Base-by-base conservation (phyloP, 768 basidiomycete species). In the Xerocomellus amylosporus region DNA sequence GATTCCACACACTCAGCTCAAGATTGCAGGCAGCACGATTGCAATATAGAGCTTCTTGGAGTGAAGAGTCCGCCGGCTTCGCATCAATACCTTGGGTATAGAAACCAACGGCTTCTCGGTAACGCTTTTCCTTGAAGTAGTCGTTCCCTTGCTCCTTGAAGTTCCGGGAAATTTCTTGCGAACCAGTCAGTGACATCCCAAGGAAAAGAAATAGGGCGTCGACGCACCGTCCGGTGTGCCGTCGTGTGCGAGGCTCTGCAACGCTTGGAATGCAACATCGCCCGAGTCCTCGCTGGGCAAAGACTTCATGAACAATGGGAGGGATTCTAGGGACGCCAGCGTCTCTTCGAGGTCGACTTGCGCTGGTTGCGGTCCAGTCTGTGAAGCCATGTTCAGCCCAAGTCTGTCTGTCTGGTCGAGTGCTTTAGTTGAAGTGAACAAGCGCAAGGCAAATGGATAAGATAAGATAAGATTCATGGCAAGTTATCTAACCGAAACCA, bases 111-210 rank as follows among this genome's bases (percentile, higher is more conserved):
- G 97, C 97, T 69, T 98, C 94, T 36, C 90, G 82, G 70, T 83
- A 89, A 40, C 90, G 82, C 65, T 90, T 92, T 28, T 87, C 87
- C 60, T 85, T 87, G 74, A 90, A 96, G 64, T 96, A 92, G 51
- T 95, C 93, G 67, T 98, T 98, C 5, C 94, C 97, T 67, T 96
- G 92, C 49, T 92, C 85, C 70, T 97, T 98, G 73, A 98, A 97
- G 65, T 90, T 94, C 56, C 83, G 79, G 1, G 96, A 93, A 59
- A 93, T 77, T 70, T 98, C 97, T 96, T 58, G 26, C 39, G 0
- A 24, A 54, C 36, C 22, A 1, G 8, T 62, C 40, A 60, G 31
- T 4, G 45, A 46, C 3, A 19, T 37, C 30, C 12, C 19, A 30
- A 44, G 46, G 20, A 28, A 34, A 38, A n/a, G n/a, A n/a, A n/a